Percentiles rank a stretch among this genome's conserved stretches.
Evolutionary conservation across 345 rosid genomes (phyloP).

Genomic region (Salix exigua): DNA sequence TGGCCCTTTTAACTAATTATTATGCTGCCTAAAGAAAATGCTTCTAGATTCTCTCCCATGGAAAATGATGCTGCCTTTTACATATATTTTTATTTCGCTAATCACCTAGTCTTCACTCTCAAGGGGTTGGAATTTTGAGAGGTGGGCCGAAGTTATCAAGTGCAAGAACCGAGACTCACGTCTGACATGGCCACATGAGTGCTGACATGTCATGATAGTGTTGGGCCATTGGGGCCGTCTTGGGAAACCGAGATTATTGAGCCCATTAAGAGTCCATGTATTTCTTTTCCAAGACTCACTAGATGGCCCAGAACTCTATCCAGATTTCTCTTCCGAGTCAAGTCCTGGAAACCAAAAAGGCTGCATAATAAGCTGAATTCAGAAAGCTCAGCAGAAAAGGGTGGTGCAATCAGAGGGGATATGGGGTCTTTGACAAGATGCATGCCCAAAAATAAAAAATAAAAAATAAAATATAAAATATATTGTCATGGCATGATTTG

Average conservation of each 20-base stretch:
- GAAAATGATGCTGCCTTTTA: background rate
- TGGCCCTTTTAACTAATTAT: background rate
- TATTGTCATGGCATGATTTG: background rate
- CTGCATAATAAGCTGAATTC: background rate
- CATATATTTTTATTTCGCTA: background rate
- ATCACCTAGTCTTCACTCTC: background rate
- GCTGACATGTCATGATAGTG: background rate
- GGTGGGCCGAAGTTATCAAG: background rate
- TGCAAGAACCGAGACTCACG: background rate
- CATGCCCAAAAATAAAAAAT: background rate
- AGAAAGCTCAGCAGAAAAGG: background rate
- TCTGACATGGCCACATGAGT: background rate
- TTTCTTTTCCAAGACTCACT: background rate
- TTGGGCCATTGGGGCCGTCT: slow-evolving; percentile 3
- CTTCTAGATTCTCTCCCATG: background rate
- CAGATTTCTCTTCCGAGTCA: background rate
- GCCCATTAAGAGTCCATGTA: background rate
- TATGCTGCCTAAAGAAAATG: background rate
- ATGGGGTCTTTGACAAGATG: slow-evolving; percentile 9
- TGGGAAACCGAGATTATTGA: background rate
- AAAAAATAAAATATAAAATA: background rate
- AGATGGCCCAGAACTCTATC: background rate
- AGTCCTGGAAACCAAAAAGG: background rate
- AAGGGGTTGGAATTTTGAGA: background rate
- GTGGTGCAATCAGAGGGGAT: background rate